Evolutionary conservation across 495 filamentous ascomycete genomes (phyloP).

Genomic region (Aspergillus funiculosus): DNA sequence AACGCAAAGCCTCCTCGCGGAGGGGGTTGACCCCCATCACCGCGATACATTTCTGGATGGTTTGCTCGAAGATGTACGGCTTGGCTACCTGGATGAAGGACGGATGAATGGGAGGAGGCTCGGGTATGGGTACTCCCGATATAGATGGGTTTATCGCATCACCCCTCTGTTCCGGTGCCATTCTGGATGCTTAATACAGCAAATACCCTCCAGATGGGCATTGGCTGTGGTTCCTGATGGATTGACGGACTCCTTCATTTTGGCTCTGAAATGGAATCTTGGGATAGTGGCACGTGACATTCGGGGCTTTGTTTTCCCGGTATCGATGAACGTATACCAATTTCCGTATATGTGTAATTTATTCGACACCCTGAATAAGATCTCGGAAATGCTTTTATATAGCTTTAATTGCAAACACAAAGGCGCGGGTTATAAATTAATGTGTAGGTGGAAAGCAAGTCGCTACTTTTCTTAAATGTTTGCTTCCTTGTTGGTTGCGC

Average conservation of each 20-base stretch:
- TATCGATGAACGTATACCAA: neutral
- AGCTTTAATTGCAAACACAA: no score
- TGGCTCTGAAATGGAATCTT: slow-evolving; percentile 4
- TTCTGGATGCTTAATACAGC: slow-evolving; percentile 3
- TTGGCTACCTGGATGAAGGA: slow-evolving; percentile 67
- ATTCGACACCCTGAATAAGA: no score
- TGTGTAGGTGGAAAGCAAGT: no score
- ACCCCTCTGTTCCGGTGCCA: slow-evolving; percentile 24
- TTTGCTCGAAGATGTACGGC: slow-evolving; percentile 60
- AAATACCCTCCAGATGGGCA: neutral
- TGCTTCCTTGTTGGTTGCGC: no score
- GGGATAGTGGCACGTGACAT: slow-evolving; percentile 9
- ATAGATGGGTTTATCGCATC: slow-evolving; percentile 11
- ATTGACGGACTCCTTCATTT: neutral
- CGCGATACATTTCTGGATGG: slow-evolving; percentile 52
- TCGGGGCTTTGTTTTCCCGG: slow-evolving; percentile 1
- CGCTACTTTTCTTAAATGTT: no score
- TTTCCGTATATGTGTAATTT: neutral
- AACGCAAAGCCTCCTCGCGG: slow-evolving; percentile 62
- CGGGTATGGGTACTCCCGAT: slow-evolving; percentile 17
- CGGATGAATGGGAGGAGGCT: slow-evolving; percentile 55
- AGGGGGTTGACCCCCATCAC: slow-evolving; percentile 49
- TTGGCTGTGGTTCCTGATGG: neutral
- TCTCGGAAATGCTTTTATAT: no score
- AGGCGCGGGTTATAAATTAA: no score